Base-by-base conservation (phyloP, 108 stramenopile genomes). In the Fragilariopsis cylindrus region DNA sequence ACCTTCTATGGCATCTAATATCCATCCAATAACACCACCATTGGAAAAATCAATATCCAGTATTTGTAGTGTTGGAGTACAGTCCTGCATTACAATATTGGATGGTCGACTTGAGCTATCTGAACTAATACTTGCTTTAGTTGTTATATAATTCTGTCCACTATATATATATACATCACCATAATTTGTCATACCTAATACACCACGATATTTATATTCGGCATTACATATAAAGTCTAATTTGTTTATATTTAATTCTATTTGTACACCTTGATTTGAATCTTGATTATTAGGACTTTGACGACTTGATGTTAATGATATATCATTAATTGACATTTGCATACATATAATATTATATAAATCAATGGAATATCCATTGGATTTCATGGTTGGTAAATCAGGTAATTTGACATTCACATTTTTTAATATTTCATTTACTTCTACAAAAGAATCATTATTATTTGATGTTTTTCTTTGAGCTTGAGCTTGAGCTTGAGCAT, bases 11-110 rank as follows among this genome's bases (percentile, higher is more conserved):
- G 70, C 15, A 48, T 80, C 70, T 18, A 80, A 57, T 19, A 74
- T 44, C 79, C 74, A 80, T 0, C 69, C 69, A 0, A 74, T 19
- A 54, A 80, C 46, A 1, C 79, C 79, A 12, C 79, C 79, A 42
- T 73, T 74, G n/a, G 46, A 44, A 65, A 80, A 80, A 58, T 73
- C 67, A n/a, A 80, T 63, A 19, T 70, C 53, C 12, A 68, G 43
- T 30, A 80, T 80, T 16, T 74, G n/a, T 16, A 80, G 49, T 1
- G 68, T 50, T 2, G 79, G 73, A 71, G 9, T 48, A 45, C 79
- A 80, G 0, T 60, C 45, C 1, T 62, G 47, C 30, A 80, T 60
- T 0, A 42, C 5, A 15, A 69, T 48, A 5, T 57, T 4, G 1
- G 64, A 48, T 7, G 79, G 73, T 13, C 54, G 78, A 21, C 0